Evolutionary conservation across 2,329 filamentous ascomycete genomes (phyloP), one percentile per base, ranked within the genome.

Genomic region (Venturiaceae sp.): DNA sequence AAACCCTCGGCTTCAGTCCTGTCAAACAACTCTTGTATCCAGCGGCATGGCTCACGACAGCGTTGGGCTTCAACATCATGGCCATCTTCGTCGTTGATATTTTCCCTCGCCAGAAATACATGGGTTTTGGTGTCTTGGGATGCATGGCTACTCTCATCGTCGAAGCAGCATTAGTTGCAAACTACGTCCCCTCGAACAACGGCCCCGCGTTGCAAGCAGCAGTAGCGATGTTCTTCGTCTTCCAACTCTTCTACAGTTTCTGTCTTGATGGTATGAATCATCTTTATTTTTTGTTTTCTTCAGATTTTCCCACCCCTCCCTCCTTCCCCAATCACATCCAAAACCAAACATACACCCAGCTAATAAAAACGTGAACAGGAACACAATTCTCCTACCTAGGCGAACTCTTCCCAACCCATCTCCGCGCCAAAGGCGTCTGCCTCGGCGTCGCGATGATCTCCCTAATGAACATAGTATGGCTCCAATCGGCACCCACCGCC

Each of bases 41-140:
- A 13, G 66, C 65, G 14, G 67, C 64, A 9, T 68, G 66, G 67
- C 63, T 68, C 2, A 68, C 66, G 0, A 60, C 66, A 7, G 63
- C 66, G 8, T 57, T 66, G 2, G 66, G 67, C 11, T 57, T 66
- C 7, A 66, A 66, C 46, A 57, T 59, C 14, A 63, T 67, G 59
- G 62, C 62, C 1, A 65, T 67, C 23, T 61, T 63, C 13, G 26
- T 68, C 6, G 62, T 68, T 19, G 64, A 68, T 53, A 61, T 58
- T 41, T 63, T 63, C 60, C 53, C 62, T 28, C 54, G 66, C 55
- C 60, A 68, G 46, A 62, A 62, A 37, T 62, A 62, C 46, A 61
- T 65, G 8, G 60, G 54, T 1, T 44, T 56, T 8, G 64, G 65
- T 7, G 60, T 65, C 34, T 41, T 55, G n/a, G 57, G 57, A 8